phyloP scores from a whole-genome alignment of 352 stramenopile genomes.

The Aphanomyces astaci region DNA sequence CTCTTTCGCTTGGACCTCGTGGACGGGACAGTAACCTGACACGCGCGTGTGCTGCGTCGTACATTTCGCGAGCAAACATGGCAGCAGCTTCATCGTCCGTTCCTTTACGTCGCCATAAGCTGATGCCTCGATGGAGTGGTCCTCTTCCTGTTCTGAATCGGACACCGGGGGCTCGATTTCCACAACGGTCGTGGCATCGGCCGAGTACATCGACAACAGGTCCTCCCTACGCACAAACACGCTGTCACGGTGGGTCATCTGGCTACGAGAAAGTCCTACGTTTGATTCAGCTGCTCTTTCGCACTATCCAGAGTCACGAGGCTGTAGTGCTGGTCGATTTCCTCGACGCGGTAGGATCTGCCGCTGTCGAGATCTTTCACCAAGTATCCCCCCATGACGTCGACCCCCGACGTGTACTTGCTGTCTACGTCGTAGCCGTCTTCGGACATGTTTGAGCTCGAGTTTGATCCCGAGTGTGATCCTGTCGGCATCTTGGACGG shows the following conservation, averaged over 20 bases:
- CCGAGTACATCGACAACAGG: conserved; percentile 65
- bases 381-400: conserved; percentile 36
- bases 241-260: background rate
- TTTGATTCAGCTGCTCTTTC: conserved; percentile 19
- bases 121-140: conserved; percentile 29
- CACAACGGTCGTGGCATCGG: conserved; percentile 72
- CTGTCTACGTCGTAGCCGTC: conserved; percentile 10
- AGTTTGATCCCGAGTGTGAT: conserved; percentile 12
- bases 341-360: conserved; percentile 66
- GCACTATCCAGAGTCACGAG: conserved; percentile 53
- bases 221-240: conserved; percentile 23
- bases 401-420: conserved; percentile 6
- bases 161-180: conserved; percentile 49
- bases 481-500: conserved; percentile 14
- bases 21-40: conserved; percentile 63
- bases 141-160: conserved; percentile 38
- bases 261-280: background rate
- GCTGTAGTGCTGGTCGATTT: conserved; percentile 78
- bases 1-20: conserved; percentile 74
- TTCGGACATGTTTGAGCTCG: conserved; percentile 5
- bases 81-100: conserved; percentile 7
- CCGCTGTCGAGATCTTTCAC: conserved; percentile 77
- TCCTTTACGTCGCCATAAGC: background rate
- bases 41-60: conserved; percentile 50
- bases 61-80: conserved; percentile 48